phyloP scores from a whole-genome alignment of 2,329 filamentous ascomycete genomes.

The Penicillium expansum region DNA sequence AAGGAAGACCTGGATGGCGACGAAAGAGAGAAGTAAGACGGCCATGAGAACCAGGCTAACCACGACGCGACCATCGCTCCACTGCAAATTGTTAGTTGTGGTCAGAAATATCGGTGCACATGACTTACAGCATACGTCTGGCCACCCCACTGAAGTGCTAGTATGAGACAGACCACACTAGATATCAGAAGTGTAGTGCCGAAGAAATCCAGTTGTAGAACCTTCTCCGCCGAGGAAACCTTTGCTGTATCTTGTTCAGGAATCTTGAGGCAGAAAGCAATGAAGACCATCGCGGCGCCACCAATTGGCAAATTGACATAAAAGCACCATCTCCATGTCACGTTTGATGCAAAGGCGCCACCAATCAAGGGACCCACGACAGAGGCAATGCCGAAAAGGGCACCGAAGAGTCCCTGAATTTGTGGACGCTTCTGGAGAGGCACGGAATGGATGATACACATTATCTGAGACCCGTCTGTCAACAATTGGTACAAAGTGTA shows the following conservation, averaged over 20 bases:
- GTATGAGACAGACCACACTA: slow-evolving; percentile 21
- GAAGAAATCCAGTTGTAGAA: slow-evolving; percentile 42
- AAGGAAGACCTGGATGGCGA: not conserved
- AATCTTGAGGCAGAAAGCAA: not conserved
- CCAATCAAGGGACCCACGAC: slow-evolving; percentile 45
- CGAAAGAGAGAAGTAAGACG: not conserved
- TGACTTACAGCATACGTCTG: slow-evolving; percentile 10
- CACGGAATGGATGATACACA: not conserved
- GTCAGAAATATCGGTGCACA: not conserved
- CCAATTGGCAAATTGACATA: slow-evolving; percentile 48
- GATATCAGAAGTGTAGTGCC: slow-evolving; percentile 35
- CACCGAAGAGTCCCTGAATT: slow-evolving; percentile 48
- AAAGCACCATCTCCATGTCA: slow-evolving; percentile 45
- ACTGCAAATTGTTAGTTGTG: not conserved
- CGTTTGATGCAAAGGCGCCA: slow-evolving; percentile 45
- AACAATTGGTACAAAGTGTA: slow-evolving; percentile 47
- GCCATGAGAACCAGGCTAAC: not conserved
- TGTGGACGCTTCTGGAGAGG: slow-evolving; percentile 46
- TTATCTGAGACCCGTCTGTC: not conserved
- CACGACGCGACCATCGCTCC: not conserved
- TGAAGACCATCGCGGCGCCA: slow-evolving; percentile 44
- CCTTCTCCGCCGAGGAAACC: slow-evolving; percentile 32
- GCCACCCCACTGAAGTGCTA: slow-evolving; percentile 28
- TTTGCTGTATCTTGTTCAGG: not conserved
- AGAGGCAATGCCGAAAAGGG: slow-evolving; percentile 57